phyloP scores from a whole-genome alignment of 805 yeast genomes.

The Wickerhamiella parazyma region DNA sequence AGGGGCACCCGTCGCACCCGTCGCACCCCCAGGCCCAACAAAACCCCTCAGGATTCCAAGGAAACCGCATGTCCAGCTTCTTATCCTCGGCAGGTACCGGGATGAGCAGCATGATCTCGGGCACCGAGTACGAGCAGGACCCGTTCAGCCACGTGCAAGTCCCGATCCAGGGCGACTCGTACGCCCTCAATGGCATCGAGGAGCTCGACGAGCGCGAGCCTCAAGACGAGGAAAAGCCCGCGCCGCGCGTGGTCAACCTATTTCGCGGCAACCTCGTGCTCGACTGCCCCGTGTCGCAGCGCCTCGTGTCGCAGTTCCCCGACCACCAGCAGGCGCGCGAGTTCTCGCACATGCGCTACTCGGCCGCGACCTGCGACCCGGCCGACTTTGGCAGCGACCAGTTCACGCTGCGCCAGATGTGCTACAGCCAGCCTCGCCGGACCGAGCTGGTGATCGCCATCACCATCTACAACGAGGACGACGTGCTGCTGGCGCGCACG shows the following conservation, averaged over 20 bases:
- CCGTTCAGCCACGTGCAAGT: conserved; percentile 21
- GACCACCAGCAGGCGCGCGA: conserved; percentile 43
- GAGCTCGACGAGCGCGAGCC: conserved; percentile 14
- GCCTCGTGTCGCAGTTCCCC: conserved; percentile 42
- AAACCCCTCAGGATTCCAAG: conserved; percentile 6
- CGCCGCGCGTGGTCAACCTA: conserved; percentile 35
- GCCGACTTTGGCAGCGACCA: conserved; percentile 43
- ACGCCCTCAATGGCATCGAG: conserved; percentile 25
- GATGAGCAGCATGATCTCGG: background rate
- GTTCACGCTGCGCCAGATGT: conserved; percentile 72
- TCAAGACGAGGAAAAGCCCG: conserved; percentile 17
- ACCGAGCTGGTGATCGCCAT: conserved; percentile 79
- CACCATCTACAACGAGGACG: conserved; percentile 86
- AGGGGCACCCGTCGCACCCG: background rate
- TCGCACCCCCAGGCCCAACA: background rate
- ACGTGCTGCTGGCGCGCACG: conserved; percentile 67
- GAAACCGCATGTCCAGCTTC: conserved; percentile 2
- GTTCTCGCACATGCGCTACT: conserved; percentile 78
- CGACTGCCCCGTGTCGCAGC: conserved; percentile 78
- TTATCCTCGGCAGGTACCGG: background rate
- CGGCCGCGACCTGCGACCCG: conserved; percentile 91
- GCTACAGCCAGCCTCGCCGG: conserved; percentile 61
- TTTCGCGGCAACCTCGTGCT: conserved; percentile 69
- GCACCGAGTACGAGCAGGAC: conserved; percentile 19
- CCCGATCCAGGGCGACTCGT: conserved; percentile 28